Base-by-base conservation (phyloP, 2,329 filamentous ascomycete species). In the Trematosphaeria pertusa region DNA sequence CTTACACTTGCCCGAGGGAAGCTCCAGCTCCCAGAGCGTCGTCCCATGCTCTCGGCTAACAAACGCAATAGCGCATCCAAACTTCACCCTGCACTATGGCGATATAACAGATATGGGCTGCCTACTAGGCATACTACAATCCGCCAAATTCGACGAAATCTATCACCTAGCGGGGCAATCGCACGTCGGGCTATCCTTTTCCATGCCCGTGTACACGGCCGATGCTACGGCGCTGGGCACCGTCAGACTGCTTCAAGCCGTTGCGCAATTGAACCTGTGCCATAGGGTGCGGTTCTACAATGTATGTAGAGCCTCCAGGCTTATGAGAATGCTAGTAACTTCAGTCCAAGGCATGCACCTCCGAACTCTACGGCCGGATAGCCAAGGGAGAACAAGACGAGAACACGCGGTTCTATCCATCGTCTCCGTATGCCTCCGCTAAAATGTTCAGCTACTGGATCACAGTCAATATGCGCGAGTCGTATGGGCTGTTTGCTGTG, bases 221-320 rank as follows among this genome's bases (percentile, higher is more conserved):
- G 11, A 39, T 10, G 36, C 26, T 12, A 39, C 22, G n/a, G 14
- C 20, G 11, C 10, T 5, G 11, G 36, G 36, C 5, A 22, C 18
- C 20, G n/a, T 39, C 18, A 39, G 26, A n/a, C 18, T 39, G 4
- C 24, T 39, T 15, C 36, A 39, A 30, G 11, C 14, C 36, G 26
- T 39, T 5, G 8, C 26, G 5, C 5, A n/a, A 5, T 19, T 10
- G n/a, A 21, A 30, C 5, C 21, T 39, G 36, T 12, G n/a, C 18
- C n/a, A 39, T 5, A 39, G 18, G 14, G 26, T 17, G 11, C 12
- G 18, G 36, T 17, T 39, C 12, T 39, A 39, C n/a, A n/a, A n/a
- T n/a, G n/a, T n/a, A n/a, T n/a, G n/a, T n/a, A n/a, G n/a, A n/a
- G n/a, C n/a, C n/a, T n/a, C n/a, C n/a, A n/a, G n/a, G n/a, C n/a